Conservation (phyloP, 2,329 filamentous ascomycete species). For the Cadophora gregata region DNA sequence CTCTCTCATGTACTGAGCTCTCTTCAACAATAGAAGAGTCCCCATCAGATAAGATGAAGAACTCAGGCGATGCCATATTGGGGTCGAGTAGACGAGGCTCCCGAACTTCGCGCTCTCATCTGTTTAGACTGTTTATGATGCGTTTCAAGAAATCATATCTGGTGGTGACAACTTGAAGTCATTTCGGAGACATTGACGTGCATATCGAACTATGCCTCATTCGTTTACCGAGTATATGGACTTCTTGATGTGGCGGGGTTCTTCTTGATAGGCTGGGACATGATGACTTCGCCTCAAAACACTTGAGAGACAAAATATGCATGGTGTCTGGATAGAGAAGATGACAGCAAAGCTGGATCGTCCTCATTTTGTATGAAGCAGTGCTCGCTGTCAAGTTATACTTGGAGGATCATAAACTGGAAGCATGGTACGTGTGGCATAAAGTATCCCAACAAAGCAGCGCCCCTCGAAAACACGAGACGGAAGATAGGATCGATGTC, state of each 20-base stretch:
- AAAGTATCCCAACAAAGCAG: too few species aligned
- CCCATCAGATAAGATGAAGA: not conserved
- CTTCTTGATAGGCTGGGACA: not conserved
- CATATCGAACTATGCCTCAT: not conserved
- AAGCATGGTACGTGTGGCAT: too few species aligned
- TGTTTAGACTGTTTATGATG: not conserved
- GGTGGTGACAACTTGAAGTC: not conserved
- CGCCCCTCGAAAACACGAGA: too few species aligned
- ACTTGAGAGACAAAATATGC: too few species aligned
- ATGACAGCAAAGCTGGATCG: too few species aligned
- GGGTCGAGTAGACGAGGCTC: not conserved
- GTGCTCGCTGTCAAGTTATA: too few species aligned
- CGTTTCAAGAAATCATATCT: not conserved
- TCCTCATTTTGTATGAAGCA: too few species aligned
- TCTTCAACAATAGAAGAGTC: not conserved
- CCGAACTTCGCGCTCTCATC: not conserved
- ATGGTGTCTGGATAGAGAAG: too few species aligned
- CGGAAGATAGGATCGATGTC: too few species aligned
- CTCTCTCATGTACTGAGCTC: too few species aligned
- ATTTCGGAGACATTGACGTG: not conserved
- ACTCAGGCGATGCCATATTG: not conserved
- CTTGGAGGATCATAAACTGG: too few species aligned
- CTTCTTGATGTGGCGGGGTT: not conserved
- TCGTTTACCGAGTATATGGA: not conserved
- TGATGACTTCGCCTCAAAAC: not conserved